A percentile compares a stretch with the other conserved stretches of the same genome.
Evolutionary conservation across 345 rosid species (phyloP).

Genomic region (Salix suchowensis): DNA sequence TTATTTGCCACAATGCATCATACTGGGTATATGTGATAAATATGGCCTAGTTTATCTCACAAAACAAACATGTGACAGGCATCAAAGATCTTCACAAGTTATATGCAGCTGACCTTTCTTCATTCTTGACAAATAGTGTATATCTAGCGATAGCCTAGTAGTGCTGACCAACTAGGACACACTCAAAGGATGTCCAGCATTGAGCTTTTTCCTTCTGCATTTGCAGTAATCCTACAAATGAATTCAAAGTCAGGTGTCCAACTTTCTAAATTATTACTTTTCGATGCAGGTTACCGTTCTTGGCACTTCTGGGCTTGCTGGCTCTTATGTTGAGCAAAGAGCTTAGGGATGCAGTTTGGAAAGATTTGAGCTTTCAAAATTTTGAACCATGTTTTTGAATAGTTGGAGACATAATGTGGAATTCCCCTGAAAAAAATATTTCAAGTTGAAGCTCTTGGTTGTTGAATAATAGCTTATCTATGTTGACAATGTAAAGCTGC

Average conservation of each 20-base stretch:
- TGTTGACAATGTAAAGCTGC: not conserved
- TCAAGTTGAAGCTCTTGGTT: not conserved
- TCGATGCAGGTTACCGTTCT: constrained; percentile 69
- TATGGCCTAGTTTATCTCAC: not conserved
- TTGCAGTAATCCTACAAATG: not conserved
- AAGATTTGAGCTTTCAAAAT: not conserved
- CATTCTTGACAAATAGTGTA: not conserved
- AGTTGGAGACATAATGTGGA: constrained; percentile 1
- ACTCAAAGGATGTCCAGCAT: not conserved
- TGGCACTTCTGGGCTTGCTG: constrained; percentile 87
- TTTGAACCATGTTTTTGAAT: constrained; percentile 8
- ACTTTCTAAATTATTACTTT: not conserved
- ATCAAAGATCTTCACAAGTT: not conserved
- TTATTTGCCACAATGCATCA: not conserved
- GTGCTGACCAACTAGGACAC: not conserved
- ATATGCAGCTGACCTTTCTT: too few relatives aligned
- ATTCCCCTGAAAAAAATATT: constrained; percentile 1
- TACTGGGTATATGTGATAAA: not conserved
- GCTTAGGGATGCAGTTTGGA: constrained; percentile 19
- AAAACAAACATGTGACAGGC: not conserved
- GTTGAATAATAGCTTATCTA: constrained; percentile 6
- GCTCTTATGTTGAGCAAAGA: constrained; percentile 86
- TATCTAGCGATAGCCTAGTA: not conserved
- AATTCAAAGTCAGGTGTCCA: not conserved
- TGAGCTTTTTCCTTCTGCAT: not conserved